phyloP scores from a whole-genome alignment of 495 filamentous ascomycete species.

The Tetracladium marchalianum region DNA sequence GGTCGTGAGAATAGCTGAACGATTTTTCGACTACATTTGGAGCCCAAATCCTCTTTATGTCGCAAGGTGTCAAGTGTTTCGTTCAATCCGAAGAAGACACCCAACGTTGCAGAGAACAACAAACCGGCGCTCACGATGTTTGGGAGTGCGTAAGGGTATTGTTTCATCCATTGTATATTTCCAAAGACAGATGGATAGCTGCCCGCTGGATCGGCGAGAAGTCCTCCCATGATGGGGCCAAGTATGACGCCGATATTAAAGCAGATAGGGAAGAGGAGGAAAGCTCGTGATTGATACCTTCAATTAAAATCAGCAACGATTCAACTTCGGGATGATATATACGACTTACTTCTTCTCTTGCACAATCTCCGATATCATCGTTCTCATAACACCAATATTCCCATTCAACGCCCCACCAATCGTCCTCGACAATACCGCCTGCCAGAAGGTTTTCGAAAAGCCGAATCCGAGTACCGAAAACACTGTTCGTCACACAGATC shows the following conservation, averaged over 20 bases:
- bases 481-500: constrained; percentile 66
- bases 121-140: constrained; percentile 64
- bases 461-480: constrained; percentile 67
- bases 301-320: constrained; percentile 28
- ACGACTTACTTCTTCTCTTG: constrained; percentile 52
- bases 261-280: constrained; percentile 66
- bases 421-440: constrained; percentile 62
- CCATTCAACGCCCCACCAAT: constrained; percentile 73
- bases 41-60: constrained; percentile 39
- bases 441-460: constrained; percentile 62
- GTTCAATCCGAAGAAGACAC: constrained; percentile 55
- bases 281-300: constrained; percentile 71
- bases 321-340: background rate
- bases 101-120: constrained; percentile 41
- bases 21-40: constrained; percentile 16
- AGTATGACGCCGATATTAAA: constrained; percentile 73
- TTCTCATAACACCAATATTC: constrained; percentile 71
- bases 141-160: constrained; percentile 65
- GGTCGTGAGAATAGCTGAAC: constrained; percentile 2
- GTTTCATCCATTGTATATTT: constrained; percentile 53
- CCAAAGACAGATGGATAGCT: constrained; percentile 61
- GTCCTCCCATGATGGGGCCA: constrained; percentile 61
- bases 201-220: constrained; percentile 63
- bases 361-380: constrained; percentile 64
- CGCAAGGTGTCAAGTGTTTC: constrained; percentile 47